Base-by-base conservation (phyloP, 306 rosid species). In the Casuarina equisetifolia region DNA sequence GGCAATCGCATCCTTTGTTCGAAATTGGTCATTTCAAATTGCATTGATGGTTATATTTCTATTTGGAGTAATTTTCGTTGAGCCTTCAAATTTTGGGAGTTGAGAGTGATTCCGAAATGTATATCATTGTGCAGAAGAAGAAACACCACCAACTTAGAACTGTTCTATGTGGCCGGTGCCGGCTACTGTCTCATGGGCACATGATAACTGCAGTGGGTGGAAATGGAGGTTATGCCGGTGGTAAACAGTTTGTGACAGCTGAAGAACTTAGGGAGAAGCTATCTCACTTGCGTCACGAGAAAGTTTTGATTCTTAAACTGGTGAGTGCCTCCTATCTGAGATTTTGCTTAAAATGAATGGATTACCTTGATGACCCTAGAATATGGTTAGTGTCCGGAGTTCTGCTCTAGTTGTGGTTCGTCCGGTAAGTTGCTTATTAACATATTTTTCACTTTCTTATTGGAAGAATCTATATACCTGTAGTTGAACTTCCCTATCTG, bases 201-300 rank as follows among this genome's bases (percentile, higher is more conserved):
- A 94, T 92, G 98, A 89, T 92, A 81, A 92, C 98, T 53, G 97
- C 97, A 5, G 98, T 94, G 72, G 97, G 98, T 44, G 98, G 98
- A 62, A 95, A 94, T 72, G 98, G 97, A 45, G 98, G 98, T 46
- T 94, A 94, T 79, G 49, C 91, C 25, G 98, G 97, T 11, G 97
- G 97, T 40, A 94, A 89, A 72, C 88, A 85, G 66, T 92, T 94
- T 74, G 50, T 94, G 43, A 86, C 86, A 5, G 97, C 98, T 0
- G 98, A 92, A 79, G 88, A 94, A 76, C 98, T 92, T 51, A 90
- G 98, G 9, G 85, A 90, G 67, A 92, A 94, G 83, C 87, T 94
- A 70, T 79, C 95, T 57, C 93, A 92, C 81, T 80, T 94, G 80
- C 92, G 97, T 16, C 67, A 79, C 68, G 84, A 90, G 92, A 94